phyloP scores from a whole-genome alignment of 257 asterid species.

The Solanum chiquidenum region DNA sequence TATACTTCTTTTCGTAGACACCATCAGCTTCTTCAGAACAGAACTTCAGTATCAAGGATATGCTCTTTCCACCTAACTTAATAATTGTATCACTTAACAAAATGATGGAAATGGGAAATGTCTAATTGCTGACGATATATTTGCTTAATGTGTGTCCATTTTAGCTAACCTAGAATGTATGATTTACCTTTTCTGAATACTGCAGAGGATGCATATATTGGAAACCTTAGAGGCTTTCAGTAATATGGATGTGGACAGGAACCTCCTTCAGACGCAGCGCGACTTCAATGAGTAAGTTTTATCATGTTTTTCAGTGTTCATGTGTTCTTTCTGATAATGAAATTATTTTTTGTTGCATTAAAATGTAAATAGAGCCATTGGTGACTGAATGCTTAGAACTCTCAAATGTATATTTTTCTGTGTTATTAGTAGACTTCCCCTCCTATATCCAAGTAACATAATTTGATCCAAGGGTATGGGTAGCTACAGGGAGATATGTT shows the following conservation, averaged over 20 bases:
- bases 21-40: neutral
- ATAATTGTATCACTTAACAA: neutral
- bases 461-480: neutral
- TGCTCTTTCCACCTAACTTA: neutral
- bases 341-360: neutral
- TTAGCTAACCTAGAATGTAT: neutral
- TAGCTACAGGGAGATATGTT: neutral
- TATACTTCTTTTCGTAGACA: neutral
- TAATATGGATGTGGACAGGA: constrained; percentile 37
- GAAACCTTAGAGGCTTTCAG: constrained; percentile 73
- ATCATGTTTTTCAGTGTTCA: neutral
- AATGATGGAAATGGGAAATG: neutral
- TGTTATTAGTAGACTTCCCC: neutral
- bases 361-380: neutral
- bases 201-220: constrained; percentile 72
- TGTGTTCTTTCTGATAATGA: neutral
- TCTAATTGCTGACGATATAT: neutral
- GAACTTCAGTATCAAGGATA: neutral
- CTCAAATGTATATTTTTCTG: neutral
- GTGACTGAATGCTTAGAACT: neutral
- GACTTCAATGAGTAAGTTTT: constrained; percentile 80
- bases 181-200: neutral
- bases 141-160: neutral
- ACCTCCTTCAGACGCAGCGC: constrained; percentile 46
- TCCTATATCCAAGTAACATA: neutral